A percentile compares a stretch with the other conserved stretches of the same genome.
phyloP scores from a whole-genome alignment of 768 basidiomycete species.

The Boletus reticulatus region DNA sequence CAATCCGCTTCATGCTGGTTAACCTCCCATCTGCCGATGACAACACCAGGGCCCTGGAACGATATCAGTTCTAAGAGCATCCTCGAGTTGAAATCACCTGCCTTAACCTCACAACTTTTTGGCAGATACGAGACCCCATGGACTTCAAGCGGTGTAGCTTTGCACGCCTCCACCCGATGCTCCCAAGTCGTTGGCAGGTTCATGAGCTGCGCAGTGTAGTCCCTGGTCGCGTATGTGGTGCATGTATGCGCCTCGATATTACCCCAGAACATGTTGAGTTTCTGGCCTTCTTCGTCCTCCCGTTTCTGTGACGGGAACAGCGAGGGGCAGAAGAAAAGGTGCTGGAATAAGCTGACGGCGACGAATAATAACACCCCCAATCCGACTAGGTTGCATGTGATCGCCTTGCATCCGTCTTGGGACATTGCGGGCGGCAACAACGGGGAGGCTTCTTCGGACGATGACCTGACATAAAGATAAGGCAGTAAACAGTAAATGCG shows the following conservation, averaged over 20 bases:
- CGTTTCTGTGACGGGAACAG: constrained; percentile 10
- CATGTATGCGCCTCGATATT: constrained; percentile 18
- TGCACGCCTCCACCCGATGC: constrained; percentile 27
- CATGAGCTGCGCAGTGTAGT: constrained; percentile 28
- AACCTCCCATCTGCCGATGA: constrained; percentile 27
- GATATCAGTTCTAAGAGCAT: not conserved
- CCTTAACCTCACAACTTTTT: constrained; percentile 20
- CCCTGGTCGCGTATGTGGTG: constrained; percentile 24
- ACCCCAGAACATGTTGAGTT: constrained; percentile 27
- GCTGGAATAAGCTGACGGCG: not conserved
- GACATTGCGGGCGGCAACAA: constrained; percentile 9
- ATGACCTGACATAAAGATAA: not conserved
- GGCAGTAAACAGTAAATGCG: too few species aligned
- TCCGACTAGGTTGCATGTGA: not conserved
- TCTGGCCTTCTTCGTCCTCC: constrained; percentile 28
- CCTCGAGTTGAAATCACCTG: not conserved
- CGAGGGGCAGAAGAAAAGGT: constrained; percentile 7
- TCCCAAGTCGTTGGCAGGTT: constrained; percentile 24
- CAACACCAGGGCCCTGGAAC: constrained; percentile 14
- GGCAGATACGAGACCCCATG: constrained; percentile 21
- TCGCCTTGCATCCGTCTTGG: not conserved
- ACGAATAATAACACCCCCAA: not conserved
- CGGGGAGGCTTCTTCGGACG: constrained; percentile 5
- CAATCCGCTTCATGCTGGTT: constrained; percentile 31
- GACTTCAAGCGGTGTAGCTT: constrained; percentile 20